phyloP scores from a whole-genome alignment of 2,329 filamentous ascomycete species.

The Fusarium nodosum region DNA sequence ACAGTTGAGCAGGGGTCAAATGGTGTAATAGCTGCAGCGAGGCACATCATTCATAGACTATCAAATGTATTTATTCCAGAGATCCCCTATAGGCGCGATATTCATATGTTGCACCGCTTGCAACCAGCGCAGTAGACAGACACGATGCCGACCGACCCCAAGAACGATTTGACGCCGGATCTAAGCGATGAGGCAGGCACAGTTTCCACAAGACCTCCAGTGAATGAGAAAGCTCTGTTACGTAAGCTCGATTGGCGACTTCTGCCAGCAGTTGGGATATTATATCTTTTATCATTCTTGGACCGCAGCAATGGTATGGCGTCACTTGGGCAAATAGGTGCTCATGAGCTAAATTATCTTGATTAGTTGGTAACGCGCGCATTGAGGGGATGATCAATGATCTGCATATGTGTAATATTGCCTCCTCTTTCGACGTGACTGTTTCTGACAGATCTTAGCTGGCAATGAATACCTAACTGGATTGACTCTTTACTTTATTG shows the following conservation, averaged over 20 bases:
- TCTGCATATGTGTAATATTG: constrained; percentile 64
- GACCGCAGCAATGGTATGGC: constrained; percentile 69
- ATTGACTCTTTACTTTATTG: constrained; percentile 75
- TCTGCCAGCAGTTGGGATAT: constrained; percentile 66
- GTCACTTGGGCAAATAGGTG: constrained; percentile 15
- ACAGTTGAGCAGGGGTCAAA: constrained; percentile 18
- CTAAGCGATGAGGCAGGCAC: constrained; percentile 39
- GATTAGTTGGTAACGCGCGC: constrained; percentile 68
- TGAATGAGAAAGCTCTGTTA: constrained; percentile 70
- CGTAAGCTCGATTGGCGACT: constrained; percentile 68
- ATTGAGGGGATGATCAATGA: constrained; percentile 68
- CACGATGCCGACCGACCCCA: constrained; percentile 6
- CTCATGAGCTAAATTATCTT: constrained; percentile 19
- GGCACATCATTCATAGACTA: constrained; percentile 1
- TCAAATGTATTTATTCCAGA: neutral
- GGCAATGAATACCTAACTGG: constrained; percentile 75
- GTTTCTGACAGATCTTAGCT: constrained; percentile 50
- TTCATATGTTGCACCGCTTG: fast-evolving
- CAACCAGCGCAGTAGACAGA: fast-evolving
- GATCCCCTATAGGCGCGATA: fast-evolving
- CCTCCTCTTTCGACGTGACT: fast-evolving
- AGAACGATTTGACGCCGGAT: constrained; percentile 29
- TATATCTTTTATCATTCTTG: constrained; percentile 70
- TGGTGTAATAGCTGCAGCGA: constrained; percentile 25
- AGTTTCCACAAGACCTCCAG: constrained; percentile 15